Conservation (phyloP, 2,329 filamentous ascomycete species). For the Cladosporium sp. region DNA sequence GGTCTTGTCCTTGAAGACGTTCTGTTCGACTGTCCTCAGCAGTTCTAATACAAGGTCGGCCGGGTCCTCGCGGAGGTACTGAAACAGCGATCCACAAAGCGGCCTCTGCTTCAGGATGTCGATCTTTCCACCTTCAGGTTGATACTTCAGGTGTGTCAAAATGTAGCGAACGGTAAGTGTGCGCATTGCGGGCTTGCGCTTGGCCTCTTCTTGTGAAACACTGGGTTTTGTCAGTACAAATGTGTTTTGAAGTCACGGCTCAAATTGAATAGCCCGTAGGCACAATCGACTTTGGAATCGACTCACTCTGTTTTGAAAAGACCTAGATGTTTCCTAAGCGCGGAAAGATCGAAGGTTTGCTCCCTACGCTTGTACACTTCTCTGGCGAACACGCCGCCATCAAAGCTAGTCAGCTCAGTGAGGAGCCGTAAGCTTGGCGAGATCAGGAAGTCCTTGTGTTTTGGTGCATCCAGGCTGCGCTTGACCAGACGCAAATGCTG, state of each 20-base stretch:
- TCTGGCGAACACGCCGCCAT: constrained; percentile 74
- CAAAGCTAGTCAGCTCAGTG: constrained; percentile 76
- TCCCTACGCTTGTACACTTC: constrained; percentile 67
- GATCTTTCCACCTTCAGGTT: constrained; percentile 69
- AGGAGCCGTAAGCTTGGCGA: constrained; percentile 81
- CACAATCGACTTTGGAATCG: too few relatives aligned
- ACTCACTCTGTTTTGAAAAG: constrained; percentile 51
- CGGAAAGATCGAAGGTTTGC: constrained; percentile 64
- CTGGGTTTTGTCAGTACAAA: constrained; percentile 4
- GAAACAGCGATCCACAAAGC: constrained; percentile 64
- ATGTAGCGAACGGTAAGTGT: constrained; percentile 79
- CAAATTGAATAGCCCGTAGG: background rate
- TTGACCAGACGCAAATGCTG: constrained; percentile 75
- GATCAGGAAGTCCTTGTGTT: constrained; percentile 79
- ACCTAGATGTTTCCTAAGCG: constrained; percentile 72
- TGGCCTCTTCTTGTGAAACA: constrained; percentile 49
- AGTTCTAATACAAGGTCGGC: constrained; percentile 69
- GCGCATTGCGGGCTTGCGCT: constrained; percentile 68
- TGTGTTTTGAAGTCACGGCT: background rate
- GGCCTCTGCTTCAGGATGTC: constrained; percentile 74
- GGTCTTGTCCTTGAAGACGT: constrained; percentile 68
- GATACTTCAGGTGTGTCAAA: constrained; percentile 69
- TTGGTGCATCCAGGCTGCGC: constrained; percentile 70
- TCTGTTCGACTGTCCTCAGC: constrained; percentile 60
- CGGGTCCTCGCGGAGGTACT: constrained; percentile 70